A percentile compares a stretch with the other conserved stretches of the same genome.
phyloP scores from a whole-genome alignment of 441 rosid species.

The Adansonia gregorii region DNA sequence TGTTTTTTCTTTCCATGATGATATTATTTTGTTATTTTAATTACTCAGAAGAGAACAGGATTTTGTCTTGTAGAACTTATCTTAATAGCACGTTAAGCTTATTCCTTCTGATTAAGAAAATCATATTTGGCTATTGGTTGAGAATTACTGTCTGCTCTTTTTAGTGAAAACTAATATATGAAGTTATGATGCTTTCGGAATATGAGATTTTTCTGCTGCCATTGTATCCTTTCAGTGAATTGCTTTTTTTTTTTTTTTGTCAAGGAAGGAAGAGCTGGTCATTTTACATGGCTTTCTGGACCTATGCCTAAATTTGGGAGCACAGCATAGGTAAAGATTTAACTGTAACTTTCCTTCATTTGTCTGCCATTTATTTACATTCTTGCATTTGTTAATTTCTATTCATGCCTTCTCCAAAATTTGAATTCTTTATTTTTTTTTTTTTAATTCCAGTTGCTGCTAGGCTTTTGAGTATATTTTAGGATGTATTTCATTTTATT shows the following conservation, averaged over 20 bases:
- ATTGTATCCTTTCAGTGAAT: slow-evolving; percentile 61
- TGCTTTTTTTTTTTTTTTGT: slow-evolving; percentile 80
- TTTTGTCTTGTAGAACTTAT: slow-evolving; percentile 10
- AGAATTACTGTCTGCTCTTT: neutral
- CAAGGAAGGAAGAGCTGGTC: slow-evolving; percentile 97
- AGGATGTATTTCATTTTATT: slow-evolving; percentile 12
- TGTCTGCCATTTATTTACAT: slow-evolving; percentile 5
- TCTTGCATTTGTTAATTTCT: slow-evolving; percentile 28
- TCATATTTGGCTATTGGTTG: slow-evolving; percentile 13
- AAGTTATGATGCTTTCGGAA: slow-evolving; percentile 32
- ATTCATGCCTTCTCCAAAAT: neutral
- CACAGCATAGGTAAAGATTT: slow-evolving; percentile 82
- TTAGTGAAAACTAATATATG: neutral
- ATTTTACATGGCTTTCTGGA: slow-evolving; percentile 99
- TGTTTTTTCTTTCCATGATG: slow-evolving; percentile 18
- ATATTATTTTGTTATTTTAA: slow-evolving; percentile 3
- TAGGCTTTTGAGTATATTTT: slow-evolving; percentile 22
- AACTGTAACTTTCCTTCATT: slow-evolving; percentile 34
- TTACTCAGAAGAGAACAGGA: neutral
- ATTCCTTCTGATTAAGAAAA: neutral
- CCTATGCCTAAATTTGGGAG: slow-evolving; percentile 97
- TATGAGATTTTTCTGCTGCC: slow-evolving; percentile 25
- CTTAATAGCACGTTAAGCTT: slow-evolving; percentile 3
- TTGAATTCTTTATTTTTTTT: neutral
- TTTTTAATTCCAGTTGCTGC: slow-evolving; percentile 3